phyloP scores from a whole-genome alignment of 352 stramenopile genomes.

The Pythium monospermum region DNA sequence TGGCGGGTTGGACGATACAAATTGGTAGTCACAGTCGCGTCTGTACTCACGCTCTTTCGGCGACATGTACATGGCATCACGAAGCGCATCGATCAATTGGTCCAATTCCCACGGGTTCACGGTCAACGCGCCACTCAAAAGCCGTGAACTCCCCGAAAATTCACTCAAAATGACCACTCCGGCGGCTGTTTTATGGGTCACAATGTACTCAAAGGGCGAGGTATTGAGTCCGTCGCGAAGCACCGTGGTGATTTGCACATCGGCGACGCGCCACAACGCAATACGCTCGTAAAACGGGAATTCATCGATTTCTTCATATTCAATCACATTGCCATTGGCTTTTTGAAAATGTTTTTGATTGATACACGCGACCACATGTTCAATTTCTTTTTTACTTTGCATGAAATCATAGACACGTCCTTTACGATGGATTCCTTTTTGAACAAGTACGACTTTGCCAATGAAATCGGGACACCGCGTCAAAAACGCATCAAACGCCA shows the following conservation, averaged over 20 bases:
- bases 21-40: conserved; percentile 73
- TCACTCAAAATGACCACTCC: conserved; percentile 96
- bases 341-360: conserved; percentile 85
- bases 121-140: conserved; percentile 93
- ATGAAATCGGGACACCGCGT: conserved; percentile 76
- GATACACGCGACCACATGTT: conserved; percentile 85
- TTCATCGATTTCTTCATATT: conserved; percentile 73
- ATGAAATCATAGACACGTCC: conserved; percentile 92
- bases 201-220: conserved; percentile 81
- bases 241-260: conserved; percentile 76
- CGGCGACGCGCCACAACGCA: conserved; percentile 68
- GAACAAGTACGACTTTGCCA: conserved; percentile 75
- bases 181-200: conserved; percentile 63
- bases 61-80: conserved; percentile 70
- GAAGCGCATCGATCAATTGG: conserved; percentile 64
- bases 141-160: conserved; percentile 93
- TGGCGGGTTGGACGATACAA: conserved; percentile 62
- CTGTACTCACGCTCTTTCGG: conserved; percentile 65
- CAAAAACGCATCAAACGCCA: conserved; percentile 94
- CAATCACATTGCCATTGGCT: conserved; percentile 48
- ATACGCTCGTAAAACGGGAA: conserved; percentile 65
- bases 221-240: conserved; percentile 75
- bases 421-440: conserved; percentile 70
- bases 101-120: conserved; percentile 97
- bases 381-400: conserved; percentile 93